These are phyloP conservation scores for Massariosphaeria phaeospora DNA, from an alignment of 495 filamentous ascomycete genomes.

Conservation along the genomic window DNA sequence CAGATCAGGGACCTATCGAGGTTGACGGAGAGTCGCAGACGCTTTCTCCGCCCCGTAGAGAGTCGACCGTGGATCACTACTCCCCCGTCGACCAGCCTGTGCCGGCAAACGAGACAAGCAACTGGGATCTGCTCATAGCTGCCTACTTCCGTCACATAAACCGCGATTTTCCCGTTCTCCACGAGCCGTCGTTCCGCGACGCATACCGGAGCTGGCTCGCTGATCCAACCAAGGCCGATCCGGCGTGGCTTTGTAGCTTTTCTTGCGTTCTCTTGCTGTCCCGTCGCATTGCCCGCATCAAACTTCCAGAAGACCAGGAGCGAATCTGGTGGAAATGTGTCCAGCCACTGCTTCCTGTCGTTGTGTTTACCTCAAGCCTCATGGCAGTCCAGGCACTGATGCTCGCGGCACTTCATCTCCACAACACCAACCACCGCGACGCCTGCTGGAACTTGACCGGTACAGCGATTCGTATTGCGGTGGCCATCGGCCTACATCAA, in stretches of 20 bases:
- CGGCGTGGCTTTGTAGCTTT: conserved; percentile 47
- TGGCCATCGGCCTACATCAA: conserved; percentile 48
- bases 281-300: conserved; percentile 35
- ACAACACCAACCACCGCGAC: conserved; percentile 45
- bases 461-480: conserved; percentile 43
- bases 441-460: conserved; percentile 46
- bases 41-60: conserved; percentile 18
- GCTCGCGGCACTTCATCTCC: conserved; percentile 46
- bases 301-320: conserved; percentile 33
- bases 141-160: conserved; percentile 46
- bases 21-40: conserved; percentile 13
- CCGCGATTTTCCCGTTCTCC: conserved; percentile 45
- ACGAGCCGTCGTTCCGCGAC: conserved; percentile 43
- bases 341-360: conserved; percentile 40
- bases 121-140: conserved; percentile 40
- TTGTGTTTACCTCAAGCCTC: conserved; percentile 43
- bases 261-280: conserved; percentile 46
- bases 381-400: conserved; percentile 46
- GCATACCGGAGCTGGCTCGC: conserved; percentile 41
- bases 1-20: conserved; percentile 20
- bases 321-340: conserved; percentile 38
- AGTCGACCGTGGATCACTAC: conserved; percentile 12
- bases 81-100: conserved; percentile 18
- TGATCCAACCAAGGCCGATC: conserved; percentile 27
- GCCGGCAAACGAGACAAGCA: conserved; percentile 22